phyloP scores from a whole-genome alignment of 192 early-diverging fungal genomes.

The Rhizoclosmatium globosum region DNA sequence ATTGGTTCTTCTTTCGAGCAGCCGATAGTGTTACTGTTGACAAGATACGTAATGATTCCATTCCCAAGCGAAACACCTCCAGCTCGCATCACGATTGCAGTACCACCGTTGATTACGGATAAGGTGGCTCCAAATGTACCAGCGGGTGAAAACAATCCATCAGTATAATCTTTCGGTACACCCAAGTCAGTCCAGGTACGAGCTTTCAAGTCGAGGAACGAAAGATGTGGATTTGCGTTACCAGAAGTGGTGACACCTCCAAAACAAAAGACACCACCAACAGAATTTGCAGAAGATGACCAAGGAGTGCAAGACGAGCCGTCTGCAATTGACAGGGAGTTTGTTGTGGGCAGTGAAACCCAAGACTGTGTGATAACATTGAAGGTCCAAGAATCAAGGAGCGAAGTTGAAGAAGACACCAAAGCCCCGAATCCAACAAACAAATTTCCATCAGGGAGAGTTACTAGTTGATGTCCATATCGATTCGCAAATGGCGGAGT shows the following conservation, averaged over 20 bases:
- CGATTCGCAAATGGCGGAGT: not conserved
- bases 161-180: not conserved
- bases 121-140: constrained; percentile 31
- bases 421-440: constrained; percentile 13
- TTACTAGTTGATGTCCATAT: not conserved
- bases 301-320: constrained; percentile 28
- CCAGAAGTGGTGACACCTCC: not conserved
- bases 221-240: constrained; percentile 19
- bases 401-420: not conserved
- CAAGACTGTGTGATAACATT: not conserved
- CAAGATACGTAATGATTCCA: not conserved
- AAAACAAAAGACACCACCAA: constrained; percentile 35
- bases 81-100: constrained; percentile 10
- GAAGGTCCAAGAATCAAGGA: constrained; percentile 13
- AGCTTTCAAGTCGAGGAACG: constrained; percentile 10
- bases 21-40: constrained; percentile 1
- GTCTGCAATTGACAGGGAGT: not conserved
- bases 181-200: constrained; percentile 26
- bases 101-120: constrained; percentile 18
- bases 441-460: constrained; percentile 13
- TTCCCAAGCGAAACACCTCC: constrained; percentile 8
- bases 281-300: constrained; percentile 11
- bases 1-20: not conserved
- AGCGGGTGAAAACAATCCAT: not conserved
- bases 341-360: not conserved